A percentile compares a stretch with the other conserved stretches of the same genome.
Evolutionary conservation across 1,139 yeast genomes (phyloP).

Genomic region (Scheffersomyces stambukii): DNA sequence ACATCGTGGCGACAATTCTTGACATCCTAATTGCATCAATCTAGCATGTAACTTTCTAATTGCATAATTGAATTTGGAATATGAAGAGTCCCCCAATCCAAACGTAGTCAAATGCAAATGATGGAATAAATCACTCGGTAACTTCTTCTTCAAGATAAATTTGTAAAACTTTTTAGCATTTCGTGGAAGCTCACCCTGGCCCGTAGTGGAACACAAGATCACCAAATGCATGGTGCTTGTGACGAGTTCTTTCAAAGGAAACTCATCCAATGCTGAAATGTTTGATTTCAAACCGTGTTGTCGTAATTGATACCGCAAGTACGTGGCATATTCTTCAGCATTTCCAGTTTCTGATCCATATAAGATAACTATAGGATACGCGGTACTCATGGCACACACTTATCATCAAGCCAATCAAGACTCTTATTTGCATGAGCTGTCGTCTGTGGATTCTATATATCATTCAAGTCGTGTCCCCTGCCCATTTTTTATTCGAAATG

Average conservation of each 20-base stretch:
- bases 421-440: no score
- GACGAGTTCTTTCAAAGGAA: constrained; percentile 47
- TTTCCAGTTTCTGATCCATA: constrained; percentile 96
- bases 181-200: constrained; percentile 91
- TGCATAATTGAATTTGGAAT: constrained; percentile 84
- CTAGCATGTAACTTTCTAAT: constrained; percentile 77
- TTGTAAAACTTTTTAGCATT: constrained; percentile 73
- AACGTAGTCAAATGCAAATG: constrained; percentile 67
- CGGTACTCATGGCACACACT: constrained; percentile 2
- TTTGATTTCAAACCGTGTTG: constrained; percentile 52
- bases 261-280: constrained; percentile 59
- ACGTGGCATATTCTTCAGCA: constrained; percentile 78
- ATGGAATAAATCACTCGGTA: constrained; percentile 60
- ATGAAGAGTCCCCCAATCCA: constrained; percentile 95
- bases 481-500: no score
- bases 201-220: constrained; percentile 83
- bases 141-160: constrained; percentile 60
- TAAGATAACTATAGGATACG: constrained; percentile 48
- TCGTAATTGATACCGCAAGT: constrained; percentile 53
- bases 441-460: no score
- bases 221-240: constrained; percentile 51
- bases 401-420: no score
- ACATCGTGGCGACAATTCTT: constrained; percentile 65
- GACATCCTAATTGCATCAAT: constrained; percentile 75
- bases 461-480: no score